Evolutionary conservation across 768 basidiomycete species (phyloP), one percentile per base, ranked within the genome.

Genomic region (Hericium coralloides): DNA sequence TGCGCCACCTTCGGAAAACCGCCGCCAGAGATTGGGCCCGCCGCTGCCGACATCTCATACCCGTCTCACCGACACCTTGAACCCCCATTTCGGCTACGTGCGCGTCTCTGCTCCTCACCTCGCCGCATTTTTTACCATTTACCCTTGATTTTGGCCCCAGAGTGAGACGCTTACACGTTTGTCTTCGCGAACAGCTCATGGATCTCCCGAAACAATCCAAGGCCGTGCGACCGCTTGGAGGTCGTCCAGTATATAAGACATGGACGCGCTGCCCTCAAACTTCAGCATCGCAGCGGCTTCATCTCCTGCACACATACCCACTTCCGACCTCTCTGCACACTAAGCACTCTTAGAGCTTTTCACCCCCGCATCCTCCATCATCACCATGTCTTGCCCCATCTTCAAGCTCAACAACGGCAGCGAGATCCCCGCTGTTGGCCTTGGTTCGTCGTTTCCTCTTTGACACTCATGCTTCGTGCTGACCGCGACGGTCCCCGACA

Each of bases 401-500:
- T 38, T 54, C 41, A 45, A 54, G 41, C 53, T 54, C 20, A 54
- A 54, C 41, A 54, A 23, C 25, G 57, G 57, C 52, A 31, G 14
- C 12, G 41, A 53, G 22, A 58, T 58, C 18, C 43, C 57, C 20
- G 41, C 36, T 4, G 38, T 58, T 18, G 57, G 23, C 20, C 31
- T 41, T 45, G 53, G 41, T 41, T n/a, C 49, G 36, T 48, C n/a
- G 8, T 12, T 17, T 54, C 18, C 36, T 36, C 41, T n/a, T 50
- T 7, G 31, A 31, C 26, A 6, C 5, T 5, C 10, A 31, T 31
- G 7, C 31, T 15, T 25, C 38, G 12, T 17, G 6, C 14, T 51
- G 10, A 20, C 12, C 17, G 4, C 38, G 3, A 20, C 15, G 39
- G 14, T 39, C 12, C 15, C 69, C 71, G 52, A 53, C 52, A 85